Percentiles rank a stretch among this genome's conserved stretches.
phyloP scores from a whole-genome alignment of 2,329 filamentous ascomycete genomes.

The Emericellopsis atlantica region DNA sequence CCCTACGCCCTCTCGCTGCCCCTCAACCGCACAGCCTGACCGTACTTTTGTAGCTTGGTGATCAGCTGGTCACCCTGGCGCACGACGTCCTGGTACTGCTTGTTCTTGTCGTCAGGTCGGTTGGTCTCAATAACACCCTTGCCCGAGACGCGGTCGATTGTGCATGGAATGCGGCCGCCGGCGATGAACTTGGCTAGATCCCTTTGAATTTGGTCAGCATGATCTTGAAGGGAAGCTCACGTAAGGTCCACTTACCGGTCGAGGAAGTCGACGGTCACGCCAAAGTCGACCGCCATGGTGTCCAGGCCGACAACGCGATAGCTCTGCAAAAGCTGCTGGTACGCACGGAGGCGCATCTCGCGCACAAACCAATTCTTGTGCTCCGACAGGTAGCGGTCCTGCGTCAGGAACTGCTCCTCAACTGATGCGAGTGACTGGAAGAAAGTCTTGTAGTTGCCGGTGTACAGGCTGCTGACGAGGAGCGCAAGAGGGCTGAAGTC shows the following conservation, averaged over 20 bases:
- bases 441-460: constrained; percentile 86
- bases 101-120: constrained; percentile 97
- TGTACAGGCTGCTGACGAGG: constrained; percentile 85
- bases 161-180: constrained; percentile 85
- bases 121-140: constrained; percentile 98
- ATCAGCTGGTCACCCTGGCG: constrained; percentile 96
- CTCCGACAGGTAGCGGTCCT: constrained; percentile 91
- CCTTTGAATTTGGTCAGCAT: constrained; percentile 26
- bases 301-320: constrained; percentile 94
- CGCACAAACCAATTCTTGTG: constrained; percentile 96
- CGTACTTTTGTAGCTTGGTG: constrained; percentile 98
- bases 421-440: constrained; percentile 82
- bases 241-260: constrained; percentile 55
- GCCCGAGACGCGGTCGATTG: constrained; percentile 91
- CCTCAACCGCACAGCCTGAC: constrained; percentile 84
- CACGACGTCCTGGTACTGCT: constrained; percentile 96
- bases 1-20: constrained; percentile 80
- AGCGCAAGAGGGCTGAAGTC: constrained; percentile 84
- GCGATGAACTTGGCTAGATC: constrained; percentile 97
- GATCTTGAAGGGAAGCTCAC: not conserved
- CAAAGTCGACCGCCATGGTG: constrained; percentile 96
- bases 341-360: constrained; percentile 93
- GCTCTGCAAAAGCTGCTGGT: constrained; percentile 93
- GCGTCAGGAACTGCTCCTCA: constrained; percentile 85
- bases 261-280: constrained; percentile 90